Percentiles rank a stretch among this genome's conserved stretches.
These are phyloP conservation scores for Cladosporium sp. DNA, from an alignment of 2,329 filamentous ascomycete species.

Conservation along the genomic window DNA sequence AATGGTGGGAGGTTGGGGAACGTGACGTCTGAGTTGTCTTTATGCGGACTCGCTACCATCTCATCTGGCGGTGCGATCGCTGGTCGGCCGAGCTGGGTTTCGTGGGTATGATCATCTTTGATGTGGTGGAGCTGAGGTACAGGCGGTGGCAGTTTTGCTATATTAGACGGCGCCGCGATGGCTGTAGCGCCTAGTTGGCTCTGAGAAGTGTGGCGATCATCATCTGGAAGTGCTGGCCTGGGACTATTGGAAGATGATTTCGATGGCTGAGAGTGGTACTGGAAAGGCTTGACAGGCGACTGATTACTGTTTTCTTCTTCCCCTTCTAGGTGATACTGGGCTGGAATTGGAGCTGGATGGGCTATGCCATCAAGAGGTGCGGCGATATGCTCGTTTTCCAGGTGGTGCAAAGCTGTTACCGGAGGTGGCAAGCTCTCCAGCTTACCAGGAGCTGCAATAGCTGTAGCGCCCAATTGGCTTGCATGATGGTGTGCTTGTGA, in stretches of 20 bases:
- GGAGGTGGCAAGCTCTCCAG: background rate
- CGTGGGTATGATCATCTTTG: background rate
- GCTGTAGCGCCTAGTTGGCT: conserved; percentile 7
- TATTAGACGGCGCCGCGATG: background rate
- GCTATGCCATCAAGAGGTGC: background rate
- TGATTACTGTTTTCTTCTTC: background rate
- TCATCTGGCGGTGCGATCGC: conserved; percentile 6
- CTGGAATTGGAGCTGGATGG: background rate
- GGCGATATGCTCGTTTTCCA: conserved; percentile 5
- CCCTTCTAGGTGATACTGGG: conserved; percentile 2
- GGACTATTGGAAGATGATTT: background rate
- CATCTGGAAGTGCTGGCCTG: background rate
- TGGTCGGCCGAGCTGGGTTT: background rate
- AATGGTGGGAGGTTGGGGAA: conserved; percentile 36
- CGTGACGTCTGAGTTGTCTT: conserved; percentile 8
- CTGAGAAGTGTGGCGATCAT: background rate
- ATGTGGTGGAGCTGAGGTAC: background rate
- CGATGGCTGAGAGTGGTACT: background rate
- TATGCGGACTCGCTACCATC: background rate
- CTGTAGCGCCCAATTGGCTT: conserved; percentile 6
- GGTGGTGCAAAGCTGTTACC: background rate
- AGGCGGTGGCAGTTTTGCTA: background rate
- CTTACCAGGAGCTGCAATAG: background rate
- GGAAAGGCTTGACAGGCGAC: background rate
- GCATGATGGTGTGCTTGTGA: background rate